Base-by-base conservation (phyloP, 164 flowering plant genomes). In the Echeveria elegans region DNA sequence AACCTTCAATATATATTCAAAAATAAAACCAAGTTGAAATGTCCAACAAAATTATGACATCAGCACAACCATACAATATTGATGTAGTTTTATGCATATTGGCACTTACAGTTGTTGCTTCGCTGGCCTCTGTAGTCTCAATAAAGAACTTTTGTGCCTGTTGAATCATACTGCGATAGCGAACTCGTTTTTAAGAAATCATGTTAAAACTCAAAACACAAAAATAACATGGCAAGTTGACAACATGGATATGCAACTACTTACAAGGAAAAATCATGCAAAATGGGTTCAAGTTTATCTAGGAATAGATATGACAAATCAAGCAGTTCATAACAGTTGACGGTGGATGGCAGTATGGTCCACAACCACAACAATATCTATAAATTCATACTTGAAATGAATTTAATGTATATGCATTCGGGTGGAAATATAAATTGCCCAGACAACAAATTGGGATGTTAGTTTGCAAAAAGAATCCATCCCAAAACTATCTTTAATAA, bases 91-190 rank as follows among this genome's bases (percentile, higher is more conserved):
- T 18, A 26, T 56, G 32, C 3, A 56, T 43, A 34, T 2, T 43
- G 47, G 69, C 31, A 76, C 86, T 68, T 81, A 86, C 90, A 82
- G 79, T 83, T 83, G 89, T 80, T 21, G 96, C 43, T 77, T 92
- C 91, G 59, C 70, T 77, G 16, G 82, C 52, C 53, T 88, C 92
- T 74, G 62, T 85, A 10, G 80, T 76, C 83, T 84, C 95, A 83
- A 76, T 80, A 74, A 83, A 75, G 70, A 80, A 82, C n/a, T 85
- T 86, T 68, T 89, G 96, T 47, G 91, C 72, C 70, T 89, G 90
- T 75, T 86, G 88, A 74, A 83, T 86, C 71, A 78, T 66, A 70
- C 90, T 86, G 87, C 82, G 76, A 15, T 15, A 69, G 64, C 70
- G 60, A 43, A 48, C 19, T n/a, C 18, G 0, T 61, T 21, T 19